Percentiles rank a stretch among this genome's conserved stretches.
Conservation (phyloP, 140 eudicot species). For the Cichorium intybus region DNA sequence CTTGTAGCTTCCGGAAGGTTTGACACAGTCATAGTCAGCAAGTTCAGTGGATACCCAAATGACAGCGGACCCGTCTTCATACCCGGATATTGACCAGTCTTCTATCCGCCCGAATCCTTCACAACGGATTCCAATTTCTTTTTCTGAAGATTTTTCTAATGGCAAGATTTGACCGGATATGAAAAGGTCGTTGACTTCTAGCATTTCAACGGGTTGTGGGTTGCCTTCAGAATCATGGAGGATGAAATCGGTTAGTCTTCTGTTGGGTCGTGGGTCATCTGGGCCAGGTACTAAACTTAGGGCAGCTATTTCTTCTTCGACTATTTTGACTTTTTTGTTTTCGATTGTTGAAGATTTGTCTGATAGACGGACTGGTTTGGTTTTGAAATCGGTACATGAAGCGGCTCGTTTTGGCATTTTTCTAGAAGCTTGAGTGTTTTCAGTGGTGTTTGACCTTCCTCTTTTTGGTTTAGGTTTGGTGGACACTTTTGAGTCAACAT, state of each 20-base stretch:
- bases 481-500: conserved; percentile 12
- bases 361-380: conserved; percentile 36
- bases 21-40: conserved; percentile 78
- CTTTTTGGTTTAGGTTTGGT: conserved; percentile 38
- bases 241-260: conserved; percentile 57
- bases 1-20: conserved; percentile 57
- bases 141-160: conserved; percentile 43
- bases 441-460: conserved; percentile 23
- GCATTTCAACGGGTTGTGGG: conserved; percentile 75
- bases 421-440: conserved; percentile 28
- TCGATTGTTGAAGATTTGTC: conserved; percentile 38
- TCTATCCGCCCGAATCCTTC: conserved; percentile 77
- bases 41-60: conserved; percentile 77
- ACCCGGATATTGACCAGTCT: conserved; percentile 75
- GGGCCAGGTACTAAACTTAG: conserved; percentile 57
- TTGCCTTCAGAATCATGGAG: conserved; percentile 55
- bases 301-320: conserved; percentile 54
- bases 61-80: conserved; percentile 71
- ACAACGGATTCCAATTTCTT: conserved; percentile 53
- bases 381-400: conserved; percentile 48
- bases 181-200: conserved; percentile 57
- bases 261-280: conserved; percentile 54
- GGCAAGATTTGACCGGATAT: conserved; percentile 67
- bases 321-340: conserved; percentile 44
- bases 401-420: conserved; percentile 62